A percentile compares a stretch with the other conserved stretches of the same genome.
These are phyloP conservation scores for Ophiostoma sp. DNA, from an alignment of 2,329 filamentous ascomycete genomes.

Conservation along the genomic window DNA sequence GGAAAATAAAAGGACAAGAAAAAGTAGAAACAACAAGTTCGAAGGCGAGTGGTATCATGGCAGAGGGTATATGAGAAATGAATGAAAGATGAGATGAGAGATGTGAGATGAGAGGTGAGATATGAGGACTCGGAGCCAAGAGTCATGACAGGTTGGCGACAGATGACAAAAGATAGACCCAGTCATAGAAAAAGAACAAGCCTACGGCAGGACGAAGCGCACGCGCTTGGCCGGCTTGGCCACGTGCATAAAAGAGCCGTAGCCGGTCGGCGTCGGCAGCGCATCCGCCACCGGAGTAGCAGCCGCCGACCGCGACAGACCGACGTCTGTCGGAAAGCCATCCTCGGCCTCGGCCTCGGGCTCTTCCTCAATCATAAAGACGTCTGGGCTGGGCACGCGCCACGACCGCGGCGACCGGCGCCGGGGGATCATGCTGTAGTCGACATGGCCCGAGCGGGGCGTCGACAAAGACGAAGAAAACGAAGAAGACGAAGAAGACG, in stretches of 20 bases:
- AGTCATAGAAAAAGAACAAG: no score
- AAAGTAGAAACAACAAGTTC: neutral
- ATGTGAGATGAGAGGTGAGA: neutral
- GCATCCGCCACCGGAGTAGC: neutral
- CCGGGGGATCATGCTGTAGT: constrained; percentile 17
- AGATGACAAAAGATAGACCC: neutral
- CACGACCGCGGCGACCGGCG: constrained; percentile 46
- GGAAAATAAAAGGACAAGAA: neutral
- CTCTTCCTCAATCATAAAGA: constrained; percentile 57
- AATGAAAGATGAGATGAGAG: neutral
- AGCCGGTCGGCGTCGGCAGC: neutral
- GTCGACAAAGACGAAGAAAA: neutral
- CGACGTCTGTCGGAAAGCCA: neutral
- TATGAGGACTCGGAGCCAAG: neutral
- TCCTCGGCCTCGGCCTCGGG: constrained; percentile 29
- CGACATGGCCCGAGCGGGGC: neutral
- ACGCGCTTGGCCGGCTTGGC: constrained; percentile 31
- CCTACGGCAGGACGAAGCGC: constrained; percentile 24
- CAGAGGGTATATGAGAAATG: neutral
- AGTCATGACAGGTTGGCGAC: neutral
- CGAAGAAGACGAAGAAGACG: neutral
- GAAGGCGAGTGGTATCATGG: neutral
- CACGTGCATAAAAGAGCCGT: neutral
- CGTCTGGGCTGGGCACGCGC: constrained; percentile 55
- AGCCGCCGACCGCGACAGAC: neutral